Conservation (phyloP, 2,329 filamentous ascomycete genomes). For the Alternaria sp. region DNA sequence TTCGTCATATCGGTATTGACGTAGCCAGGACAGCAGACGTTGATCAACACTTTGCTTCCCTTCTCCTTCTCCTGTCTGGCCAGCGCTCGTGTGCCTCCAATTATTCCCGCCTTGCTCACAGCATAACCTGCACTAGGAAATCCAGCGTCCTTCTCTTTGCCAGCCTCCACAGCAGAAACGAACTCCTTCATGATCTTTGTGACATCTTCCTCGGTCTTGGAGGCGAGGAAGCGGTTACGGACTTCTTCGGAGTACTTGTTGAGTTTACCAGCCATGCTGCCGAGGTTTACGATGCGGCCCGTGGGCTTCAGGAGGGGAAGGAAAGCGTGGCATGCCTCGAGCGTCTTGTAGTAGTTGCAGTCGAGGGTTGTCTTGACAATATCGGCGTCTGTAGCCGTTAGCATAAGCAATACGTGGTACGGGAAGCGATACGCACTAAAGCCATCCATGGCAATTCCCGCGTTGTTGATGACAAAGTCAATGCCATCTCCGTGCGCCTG, state of each 20-base stretch:
- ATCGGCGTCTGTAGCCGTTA: slow-evolving; percentile 47
- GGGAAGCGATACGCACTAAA: slow-evolving; percentile 47
- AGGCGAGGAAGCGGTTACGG: slow-evolving; percentile 54
- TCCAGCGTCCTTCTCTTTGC: slow-evolving; percentile 57
- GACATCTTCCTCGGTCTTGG: slow-evolving; percentile 55
- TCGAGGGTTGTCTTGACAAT: slow-evolving; percentile 60
- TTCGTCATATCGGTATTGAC: slow-evolving; percentile 60
- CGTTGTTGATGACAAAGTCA: slow-evolving; percentile 65
- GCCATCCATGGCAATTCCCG: slow-evolving; percentile 59
- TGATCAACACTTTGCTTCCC: slow-evolving; percentile 49
- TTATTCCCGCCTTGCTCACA: slow-evolving; percentile 57
- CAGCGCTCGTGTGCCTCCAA: slow-evolving; percentile 53
- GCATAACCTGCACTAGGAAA: slow-evolving; percentile 63
- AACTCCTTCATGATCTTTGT: slow-evolving; percentile 62
- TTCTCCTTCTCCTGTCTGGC: slow-evolving; percentile 47
- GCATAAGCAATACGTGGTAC: neutral
- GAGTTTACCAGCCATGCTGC: slow-evolving; percentile 57
- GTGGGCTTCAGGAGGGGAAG: slow-evolving; percentile 57
- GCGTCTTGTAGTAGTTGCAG: slow-evolving; percentile 63
- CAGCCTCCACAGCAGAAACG: slow-evolving; percentile 56
- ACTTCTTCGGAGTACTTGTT: slow-evolving; percentile 58
- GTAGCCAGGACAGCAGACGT: slow-evolving; percentile 56
- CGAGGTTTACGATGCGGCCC: slow-evolving; percentile 61
- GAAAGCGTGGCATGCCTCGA: slow-evolving; percentile 56
- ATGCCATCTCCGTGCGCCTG: slow-evolving; percentile 59